Evolutionary conservation across 2,329 filamentous ascomycete genomes (phyloP).

Genomic region (Xylaria sp.): DNA sequence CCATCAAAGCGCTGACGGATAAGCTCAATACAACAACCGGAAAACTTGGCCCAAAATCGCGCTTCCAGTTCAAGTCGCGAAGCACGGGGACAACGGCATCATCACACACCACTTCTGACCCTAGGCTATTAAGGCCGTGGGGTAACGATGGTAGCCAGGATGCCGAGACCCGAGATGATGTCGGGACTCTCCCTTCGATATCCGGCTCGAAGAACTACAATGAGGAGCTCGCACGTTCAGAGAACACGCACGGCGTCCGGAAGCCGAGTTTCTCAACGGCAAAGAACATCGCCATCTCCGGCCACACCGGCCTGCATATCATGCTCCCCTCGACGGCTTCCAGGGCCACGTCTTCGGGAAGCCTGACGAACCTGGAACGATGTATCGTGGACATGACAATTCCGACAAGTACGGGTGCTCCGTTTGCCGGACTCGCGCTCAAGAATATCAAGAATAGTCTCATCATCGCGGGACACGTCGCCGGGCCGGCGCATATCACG

Average conservation of each 20-base stretch:
- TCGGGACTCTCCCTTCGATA: conserved; percentile 53
- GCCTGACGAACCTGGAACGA: conserved; percentile 72
- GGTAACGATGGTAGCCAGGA: conserved; percentile 40
- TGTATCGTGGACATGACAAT: conserved; percentile 86
- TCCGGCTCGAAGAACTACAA: conserved; percentile 63
- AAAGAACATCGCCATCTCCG: conserved; percentile 70
- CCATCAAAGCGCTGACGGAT: conserved; percentile 82
- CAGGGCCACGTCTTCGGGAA: conserved; percentile 77
- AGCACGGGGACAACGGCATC: conserved; percentile 62
- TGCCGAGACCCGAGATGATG: conserved; percentile 50
- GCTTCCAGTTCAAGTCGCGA: conserved; percentile 82
- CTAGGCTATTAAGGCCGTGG: conserved; percentile 37
- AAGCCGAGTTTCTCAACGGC: conserved; percentile 72
- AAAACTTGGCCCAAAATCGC: conserved; percentile 76
- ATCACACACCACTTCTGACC: conserved; percentile 53
- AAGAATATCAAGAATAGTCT: conserved; percentile 76
- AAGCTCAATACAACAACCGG: conserved; percentile 77
- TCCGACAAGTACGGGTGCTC: conserved; percentile 66
- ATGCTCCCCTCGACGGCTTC: conserved; percentile 77
- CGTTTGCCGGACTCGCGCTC: conserved; percentile 75
- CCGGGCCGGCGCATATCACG: conserved; percentile 86
- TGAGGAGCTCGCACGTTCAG: conserved; percentile 60
- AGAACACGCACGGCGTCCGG: conserved; percentile 54
- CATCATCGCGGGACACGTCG: conserved; percentile 80
- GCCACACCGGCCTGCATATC: conserved; percentile 77